Evolutionary conservation across 257 asterid species (phyloP).

Genomic region (Avicennia marina): DNA sequence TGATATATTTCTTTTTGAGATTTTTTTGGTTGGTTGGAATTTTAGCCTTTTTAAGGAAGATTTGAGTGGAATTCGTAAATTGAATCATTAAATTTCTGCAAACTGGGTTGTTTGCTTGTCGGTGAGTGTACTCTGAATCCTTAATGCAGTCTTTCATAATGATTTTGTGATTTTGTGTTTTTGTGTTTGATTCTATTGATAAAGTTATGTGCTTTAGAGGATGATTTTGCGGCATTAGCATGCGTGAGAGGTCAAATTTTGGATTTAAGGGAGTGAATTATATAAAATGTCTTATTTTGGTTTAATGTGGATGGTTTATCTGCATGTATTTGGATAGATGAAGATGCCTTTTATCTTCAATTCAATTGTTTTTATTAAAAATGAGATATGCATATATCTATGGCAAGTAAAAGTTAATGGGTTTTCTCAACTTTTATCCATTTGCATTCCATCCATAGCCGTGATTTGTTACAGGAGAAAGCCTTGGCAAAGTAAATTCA

Average conservation of each 20-base stretch:
- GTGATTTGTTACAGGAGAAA: neutral
- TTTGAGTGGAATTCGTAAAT: conserved; percentile 3
- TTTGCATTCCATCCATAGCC: neutral
- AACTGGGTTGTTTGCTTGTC: neutral
- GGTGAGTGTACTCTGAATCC: conserved; percentile 4
- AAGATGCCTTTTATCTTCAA: neutral
- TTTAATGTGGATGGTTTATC: neutral
- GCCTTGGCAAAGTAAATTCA: neutral
- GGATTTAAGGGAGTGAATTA: conserved; percentile 9
- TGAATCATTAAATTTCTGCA: conserved; percentile 2
- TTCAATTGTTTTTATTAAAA: neutral
- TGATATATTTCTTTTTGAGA: neutral
- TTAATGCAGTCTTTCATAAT: neutral
- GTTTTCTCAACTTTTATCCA: neutral
- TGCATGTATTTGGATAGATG: conserved; percentile 4
- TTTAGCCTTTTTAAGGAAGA: conserved; percentile 5
- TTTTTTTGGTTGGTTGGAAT: neutral
- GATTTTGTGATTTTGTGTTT: too few relatives aligned
- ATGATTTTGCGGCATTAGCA: neutral
- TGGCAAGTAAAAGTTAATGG: conserved; percentile 4
- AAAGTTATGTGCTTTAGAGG: neutral
- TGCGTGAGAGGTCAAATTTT: conserved; percentile 7
- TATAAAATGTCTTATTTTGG: neutral
- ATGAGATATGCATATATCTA: neutral
- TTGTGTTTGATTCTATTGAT: neutral